Base-by-base conservation (phyloP, 805 yeast species). In the Metschnikowia orientalis region DNA sequence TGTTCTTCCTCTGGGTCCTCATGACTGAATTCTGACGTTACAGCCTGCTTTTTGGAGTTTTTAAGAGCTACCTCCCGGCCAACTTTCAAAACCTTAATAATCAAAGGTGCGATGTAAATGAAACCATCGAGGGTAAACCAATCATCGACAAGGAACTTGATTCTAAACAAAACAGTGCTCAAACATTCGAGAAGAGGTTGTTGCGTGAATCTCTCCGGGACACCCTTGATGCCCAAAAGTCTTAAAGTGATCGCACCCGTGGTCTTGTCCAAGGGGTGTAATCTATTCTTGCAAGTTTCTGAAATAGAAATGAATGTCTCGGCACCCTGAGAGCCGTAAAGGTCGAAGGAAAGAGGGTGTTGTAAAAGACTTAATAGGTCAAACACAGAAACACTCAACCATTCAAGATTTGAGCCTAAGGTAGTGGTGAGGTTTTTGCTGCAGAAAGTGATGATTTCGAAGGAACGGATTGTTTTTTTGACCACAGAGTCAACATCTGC, bases 1-100 rank as follows among this genome's bases (percentile, higher is more conserved):
- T 85, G 90, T 53, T 88, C 97, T 56, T 89, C 96, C 51, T 83
- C 88, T n/a, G 79, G 79, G 45, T 79, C 86, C 54, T 85, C 95
- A 35, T 86, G 90, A 18, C 73, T 73, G 53, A 80, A 83, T 47
- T 85, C 94, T 2, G 79, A 64, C 18, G 78, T 80, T 1, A 70
- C 63, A 5, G 57, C 61, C 30, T 57, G 53, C 48, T 76, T 79
- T 27, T 65, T 67, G 3, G 79, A 64, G 47, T 73, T 75, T 41
- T 64, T 71, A 33, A 73, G 48, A 1, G 82, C 73, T 25, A 69
- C 73, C 1, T 51, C 58, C 36, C 77, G 79, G 38, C 94, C 92
- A 28, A 69, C 73, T 34, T 77, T 76, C 43, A 88, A 61, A 6
- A 85, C 83, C 35, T 72, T 72, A 10, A 77, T 73, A 29, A 90